These are phyloP conservation scores for Penicillium psychrosexuale DNA, from an alignment of 2,329 filamentous ascomycete species.

Conservation along the genomic window DNA sequence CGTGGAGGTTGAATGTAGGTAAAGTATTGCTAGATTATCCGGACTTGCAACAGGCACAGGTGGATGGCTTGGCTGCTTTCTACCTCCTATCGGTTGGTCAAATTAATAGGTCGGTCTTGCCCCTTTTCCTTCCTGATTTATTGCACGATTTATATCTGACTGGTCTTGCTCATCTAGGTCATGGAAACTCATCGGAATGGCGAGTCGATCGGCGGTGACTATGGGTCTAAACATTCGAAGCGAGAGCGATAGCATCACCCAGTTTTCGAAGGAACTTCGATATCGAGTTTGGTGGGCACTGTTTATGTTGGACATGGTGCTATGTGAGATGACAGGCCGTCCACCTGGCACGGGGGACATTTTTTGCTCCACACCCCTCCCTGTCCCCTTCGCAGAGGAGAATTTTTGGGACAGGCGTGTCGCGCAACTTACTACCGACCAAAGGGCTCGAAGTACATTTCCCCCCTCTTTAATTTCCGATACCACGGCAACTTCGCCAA, in stretches of 20 bases:
- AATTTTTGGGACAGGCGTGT: constrained; percentile 34
- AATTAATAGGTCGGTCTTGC: constrained; percentile 39
- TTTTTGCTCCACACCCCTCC: constrained; percentile 44
- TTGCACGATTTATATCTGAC: not conserved
- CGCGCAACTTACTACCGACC: constrained; percentile 33
- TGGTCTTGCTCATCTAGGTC: constrained; percentile 29
- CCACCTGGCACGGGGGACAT: constrained; percentile 38
- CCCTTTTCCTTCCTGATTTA: not conserved
- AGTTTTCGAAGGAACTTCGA: constrained; percentile 41
- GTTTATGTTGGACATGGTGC: constrained; percentile 40
- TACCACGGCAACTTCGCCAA: not conserved
- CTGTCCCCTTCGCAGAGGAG: constrained; percentile 40
- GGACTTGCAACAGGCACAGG: constrained; percentile 45
- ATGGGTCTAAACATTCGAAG: constrained; percentile 46
- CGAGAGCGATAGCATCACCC: constrained; percentile 34
- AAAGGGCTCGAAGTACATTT: constrained; percentile 32
- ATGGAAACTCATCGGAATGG: constrained; percentile 43
- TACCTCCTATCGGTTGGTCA: constrained; percentile 42
- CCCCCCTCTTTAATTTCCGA: constrained; percentile 23
- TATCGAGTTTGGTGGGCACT: constrained; percentile 48
- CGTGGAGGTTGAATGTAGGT: constrained; percentile 41
- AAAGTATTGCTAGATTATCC: constrained; percentile 39
- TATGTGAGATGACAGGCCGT: constrained; percentile 45
- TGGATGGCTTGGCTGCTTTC: constrained; percentile 41
- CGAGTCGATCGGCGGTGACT: constrained; percentile 41